A percentile compares a stretch with the other conserved stretches of the same genome.
Evolutionary conservation across 768 basidiomycete genomes (phyloP).

Genomic region (Rhizopogon vinicolor): DNA sequence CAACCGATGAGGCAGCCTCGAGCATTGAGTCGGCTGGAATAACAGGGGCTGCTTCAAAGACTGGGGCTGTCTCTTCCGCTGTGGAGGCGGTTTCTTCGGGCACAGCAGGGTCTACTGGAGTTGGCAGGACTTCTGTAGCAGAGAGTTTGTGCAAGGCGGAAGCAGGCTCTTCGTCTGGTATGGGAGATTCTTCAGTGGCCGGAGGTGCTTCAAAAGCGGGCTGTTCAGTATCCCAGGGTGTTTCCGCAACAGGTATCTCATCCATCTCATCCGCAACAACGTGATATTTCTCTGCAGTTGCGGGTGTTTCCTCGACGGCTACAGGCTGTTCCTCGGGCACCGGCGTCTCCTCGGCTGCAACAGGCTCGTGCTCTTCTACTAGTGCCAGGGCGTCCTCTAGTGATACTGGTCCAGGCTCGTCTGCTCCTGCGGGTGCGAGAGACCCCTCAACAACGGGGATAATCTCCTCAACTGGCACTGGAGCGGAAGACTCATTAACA

Average conservation of each 20-base stretch:
- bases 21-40: not conserved
- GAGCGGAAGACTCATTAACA: not conserved
- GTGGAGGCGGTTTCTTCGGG: not conserved
- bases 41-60: not conserved
- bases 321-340: not conserved
- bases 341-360: not conserved
- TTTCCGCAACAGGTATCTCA: conserved; percentile 1
- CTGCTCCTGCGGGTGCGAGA: not conserved
- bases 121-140: not conserved
- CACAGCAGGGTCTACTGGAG: not conserved
- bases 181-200: not conserved
- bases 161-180: not conserved
- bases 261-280: not conserved
- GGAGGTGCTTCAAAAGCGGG: not conserved
- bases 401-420: not conserved
- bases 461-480: not conserved
- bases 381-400: not conserved
- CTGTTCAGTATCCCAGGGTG: not conserved
- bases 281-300: not conserved
- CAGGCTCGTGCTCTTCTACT: not conserved
- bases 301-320: conserved; percentile 2
- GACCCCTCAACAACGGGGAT: not conserved
- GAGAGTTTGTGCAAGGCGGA: not conserved
- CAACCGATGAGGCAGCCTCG: not conserved
- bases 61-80: not conserved